Base-by-base conservation (phyloP, 2,329 filamentous ascomycete species). In the Alternaria ethzedia region DNA sequence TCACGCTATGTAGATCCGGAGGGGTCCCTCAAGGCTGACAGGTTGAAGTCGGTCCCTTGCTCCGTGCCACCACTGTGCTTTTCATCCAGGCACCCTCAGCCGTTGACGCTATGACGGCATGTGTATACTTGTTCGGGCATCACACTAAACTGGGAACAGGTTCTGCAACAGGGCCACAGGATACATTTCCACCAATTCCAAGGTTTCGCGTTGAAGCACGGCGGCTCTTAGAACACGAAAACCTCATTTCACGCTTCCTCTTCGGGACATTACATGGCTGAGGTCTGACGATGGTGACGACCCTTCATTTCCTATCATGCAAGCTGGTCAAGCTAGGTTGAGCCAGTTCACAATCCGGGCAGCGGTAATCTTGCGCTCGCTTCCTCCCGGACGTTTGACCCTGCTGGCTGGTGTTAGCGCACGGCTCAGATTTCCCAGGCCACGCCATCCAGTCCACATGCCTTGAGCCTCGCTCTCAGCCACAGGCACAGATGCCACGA, bases 231-330 rank as follows among this genome's bases (percentile, higher is more conserved):
- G 65, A 72, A 73, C 68, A 71, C 69, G 71, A 71, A 74, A 59
- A 63, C 66, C 69, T 78, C 75, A 78, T 79, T 75, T 78, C 65
- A 64, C 67, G 55, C 58, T 54, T 67, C 77, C 73, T 63, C 67
- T 75, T 77, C 69, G 68, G 76, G 75, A 58, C 63, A 71, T 69
- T 65, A 62, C 68, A 68, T 72, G 66, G 71, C 71, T 69, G 69
- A 76, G 65, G 72, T 73, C 71, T 75, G 72, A 75, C 70, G 64
- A 73, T 66, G 64, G 72, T 51, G 67, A 70, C 68, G 65, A 71
- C 75, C 77, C 78, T 80, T 80, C 78, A 80, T 80, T 80, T 80
- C 78, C 73, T 69, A 70, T 75, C 69, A 71, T 75, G 69, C 71
- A 57, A 71, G 62, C 57, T 70, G 57, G 50, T 69, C 67, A 56